A percentile compares a stretch with the other conserved stretches of the same genome.
phyloP scores from a whole-genome alignment of 164 flowering plant species.

The Stephania japonica region DNA sequence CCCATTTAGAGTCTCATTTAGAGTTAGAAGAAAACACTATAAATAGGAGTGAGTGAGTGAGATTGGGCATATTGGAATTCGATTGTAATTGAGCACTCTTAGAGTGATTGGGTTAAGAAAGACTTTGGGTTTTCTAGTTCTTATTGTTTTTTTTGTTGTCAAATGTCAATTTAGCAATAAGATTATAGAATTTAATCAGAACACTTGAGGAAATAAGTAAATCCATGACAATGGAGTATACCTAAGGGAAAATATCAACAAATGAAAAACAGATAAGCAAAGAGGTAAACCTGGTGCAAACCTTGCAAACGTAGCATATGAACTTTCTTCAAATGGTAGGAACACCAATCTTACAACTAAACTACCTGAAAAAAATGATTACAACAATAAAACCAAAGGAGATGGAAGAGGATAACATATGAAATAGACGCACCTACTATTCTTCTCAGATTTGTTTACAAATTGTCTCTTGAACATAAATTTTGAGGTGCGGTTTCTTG shows the following conservation, averaged over 20 bases:
- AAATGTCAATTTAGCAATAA: too few species aligned
- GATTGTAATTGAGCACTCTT: too few species aligned
- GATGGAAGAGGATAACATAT: background rate
- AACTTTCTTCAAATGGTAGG: constrained; percentile 97
- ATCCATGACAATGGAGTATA: background rate
- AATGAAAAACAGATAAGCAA: constrained; percentile 4
- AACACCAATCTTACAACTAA: constrained; percentile 91
- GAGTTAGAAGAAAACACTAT: too few species aligned
- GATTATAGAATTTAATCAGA: too few species aligned
- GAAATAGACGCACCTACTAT: background rate
- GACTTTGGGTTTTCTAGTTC: too few species aligned
- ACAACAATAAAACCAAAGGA: background rate
- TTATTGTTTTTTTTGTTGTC: too few species aligned
- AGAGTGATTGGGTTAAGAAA: too few species aligned
- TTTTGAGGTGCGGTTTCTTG: background rate
- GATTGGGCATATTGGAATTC: too few species aligned
- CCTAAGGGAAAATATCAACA: background rate
- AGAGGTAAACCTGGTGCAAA: constrained; percentile 76
- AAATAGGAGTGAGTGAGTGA: too few species aligned
- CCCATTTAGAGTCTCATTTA: too few species aligned
- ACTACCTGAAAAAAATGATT: constrained; percentile 55
- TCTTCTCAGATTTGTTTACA: background rate
- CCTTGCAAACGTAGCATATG: constrained; percentile 90
- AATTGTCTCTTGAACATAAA: background rate
- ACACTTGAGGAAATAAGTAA: too few species aligned